Evolutionary conservation across 257 asterid genomes (phyloP).

Genomic region (Coffea canephora): DNA sequence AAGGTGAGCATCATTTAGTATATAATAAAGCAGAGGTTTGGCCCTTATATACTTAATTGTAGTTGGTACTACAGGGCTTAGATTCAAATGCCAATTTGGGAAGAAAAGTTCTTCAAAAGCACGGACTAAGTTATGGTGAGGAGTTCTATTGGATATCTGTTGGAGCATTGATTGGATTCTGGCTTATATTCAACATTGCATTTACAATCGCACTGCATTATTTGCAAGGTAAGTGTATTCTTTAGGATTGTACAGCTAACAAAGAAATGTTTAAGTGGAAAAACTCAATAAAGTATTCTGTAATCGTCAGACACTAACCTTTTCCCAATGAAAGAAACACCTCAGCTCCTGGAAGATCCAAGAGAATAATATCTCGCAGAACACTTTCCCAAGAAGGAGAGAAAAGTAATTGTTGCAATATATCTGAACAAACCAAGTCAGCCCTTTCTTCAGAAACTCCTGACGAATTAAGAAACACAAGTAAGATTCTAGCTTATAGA

Average conservation of each 20-base stretch:
- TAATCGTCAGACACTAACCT: background rate
- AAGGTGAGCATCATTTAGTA: slow-evolving; percentile 14
- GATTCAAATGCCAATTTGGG: slow-evolving; percentile 20
- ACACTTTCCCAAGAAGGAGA: slow-evolving; percentile 28
- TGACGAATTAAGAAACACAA: background rate
- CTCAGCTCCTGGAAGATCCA: slow-evolving; percentile 23
- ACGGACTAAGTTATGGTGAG: slow-evolving; percentile 22
- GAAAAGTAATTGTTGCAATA: background rate
- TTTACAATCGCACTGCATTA: slow-evolving; percentile 25
- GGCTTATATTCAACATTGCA: slow-evolving; percentile 24
- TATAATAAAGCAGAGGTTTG: background rate
- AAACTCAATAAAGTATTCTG: too few species aligned
- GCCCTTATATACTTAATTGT: background rate
- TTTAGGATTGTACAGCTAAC: background rate
- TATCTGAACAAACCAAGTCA: background rate
- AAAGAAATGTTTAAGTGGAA: background rate
- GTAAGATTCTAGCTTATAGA: background rate
- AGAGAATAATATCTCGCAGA: slow-evolving; percentile 34
- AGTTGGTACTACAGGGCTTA: slow-evolving; percentile 7
- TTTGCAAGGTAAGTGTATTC: slow-evolving; percentile 18
- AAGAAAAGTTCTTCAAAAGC: slow-evolving; percentile 18
- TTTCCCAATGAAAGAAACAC: background rate
- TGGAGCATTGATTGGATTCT: slow-evolving; percentile 31
- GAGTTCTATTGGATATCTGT: slow-evolving; percentile 28
- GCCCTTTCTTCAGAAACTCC: background rate